These are phyloP conservation scores for Sclerotinia glacialis DNA, from an alignment of 2,329 filamentous ascomycete genomes.

Conservation along the genomic window DNA sequence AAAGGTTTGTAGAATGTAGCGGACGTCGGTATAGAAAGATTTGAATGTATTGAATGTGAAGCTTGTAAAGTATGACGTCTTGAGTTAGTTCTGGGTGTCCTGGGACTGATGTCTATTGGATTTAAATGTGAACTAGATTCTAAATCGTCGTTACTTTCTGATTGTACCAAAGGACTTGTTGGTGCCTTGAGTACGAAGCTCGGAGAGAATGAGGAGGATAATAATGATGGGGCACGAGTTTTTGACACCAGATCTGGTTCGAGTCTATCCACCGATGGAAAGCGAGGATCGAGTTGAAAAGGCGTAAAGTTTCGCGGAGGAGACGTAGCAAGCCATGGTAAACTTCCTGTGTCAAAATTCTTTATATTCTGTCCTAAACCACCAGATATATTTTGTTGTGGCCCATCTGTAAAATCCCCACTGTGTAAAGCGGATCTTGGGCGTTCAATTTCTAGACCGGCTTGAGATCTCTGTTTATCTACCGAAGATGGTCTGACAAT, in stretches of 20 bases:
- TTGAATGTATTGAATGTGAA: slow-evolving; percentile 50
- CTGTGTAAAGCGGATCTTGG: slow-evolving; percentile 74
- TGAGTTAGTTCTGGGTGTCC: slow-evolving; percentile 42
- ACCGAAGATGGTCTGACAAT: slow-evolving; percentile 38
- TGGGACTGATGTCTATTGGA: slow-evolving; percentile 47
- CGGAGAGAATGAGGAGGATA: slow-evolving; percentile 70
- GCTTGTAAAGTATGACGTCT: slow-evolving; percentile 73
- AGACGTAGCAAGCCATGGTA: slow-evolving; percentile 54
- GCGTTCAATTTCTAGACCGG: slow-evolving; percentile 68
- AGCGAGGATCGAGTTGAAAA: slow-evolving; percentile 45
- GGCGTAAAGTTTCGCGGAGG: slow-evolving; percentile 52
- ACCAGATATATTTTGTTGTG: slow-evolving; percentile 19
- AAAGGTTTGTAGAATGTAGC: slow-evolving; percentile 46
- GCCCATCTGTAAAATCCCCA: slow-evolving; percentile 58
- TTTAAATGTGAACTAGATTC: slow-evolving; percentile 58
- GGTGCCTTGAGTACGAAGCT: slow-evolving; percentile 84
- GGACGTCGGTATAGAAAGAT: slow-evolving; percentile 40
- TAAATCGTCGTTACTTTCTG: slow-evolving; percentile 77
- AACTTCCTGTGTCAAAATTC: slow-evolving; percentile 26
- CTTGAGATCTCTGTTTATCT: slow-evolving; percentile 47
- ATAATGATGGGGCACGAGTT: slow-evolving; percentile 51
- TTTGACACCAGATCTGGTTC: slow-evolving; percentile 24
- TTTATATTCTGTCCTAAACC: slow-evolving; percentile 22
- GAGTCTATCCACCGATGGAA: slow-evolving; percentile 30
- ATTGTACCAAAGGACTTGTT: slow-evolving; percentile 88